Evolutionary conservation across 1,139 yeast species (phyloP).

Genomic region (Spathaspora sp.): DNA sequence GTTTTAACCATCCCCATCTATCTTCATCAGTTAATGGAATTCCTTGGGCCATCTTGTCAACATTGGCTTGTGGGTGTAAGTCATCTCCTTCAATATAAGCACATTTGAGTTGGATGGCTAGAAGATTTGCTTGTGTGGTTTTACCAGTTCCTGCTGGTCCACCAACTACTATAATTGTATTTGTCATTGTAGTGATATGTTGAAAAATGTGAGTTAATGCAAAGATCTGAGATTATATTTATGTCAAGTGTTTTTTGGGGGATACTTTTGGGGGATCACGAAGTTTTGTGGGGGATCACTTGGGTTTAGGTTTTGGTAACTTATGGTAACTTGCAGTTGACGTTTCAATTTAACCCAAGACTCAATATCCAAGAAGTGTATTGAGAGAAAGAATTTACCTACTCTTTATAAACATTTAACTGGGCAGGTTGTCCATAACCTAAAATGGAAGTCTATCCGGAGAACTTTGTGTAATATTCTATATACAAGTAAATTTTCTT

Average conservation of each 20-base stretch:
- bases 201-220: background rate
- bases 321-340: too few species aligned
- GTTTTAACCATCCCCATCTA: conserved; percentile 83
- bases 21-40: conserved; percentile 85
- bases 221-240: background rate
- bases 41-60: conserved; percentile 80
- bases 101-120: conserved; percentile 46
- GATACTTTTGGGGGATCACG: conserved; percentile 2
- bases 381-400: too few species aligned
- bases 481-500: background rate
- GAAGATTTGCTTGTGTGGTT: conserved; percentile 65
- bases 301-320: background rate
- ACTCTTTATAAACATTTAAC: too few species aligned
- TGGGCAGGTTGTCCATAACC: too few species aligned
- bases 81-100: conserved; percentile 83
- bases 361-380: too few species aligned
- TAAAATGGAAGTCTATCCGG: background rate
- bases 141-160: conserved; percentile 98
- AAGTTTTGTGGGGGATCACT: background rate
- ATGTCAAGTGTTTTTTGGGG: background rate
- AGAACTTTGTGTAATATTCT: background rate
- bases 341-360: too few species aligned
- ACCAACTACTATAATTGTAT: conserved; percentile 52
- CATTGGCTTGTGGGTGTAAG: conserved; percentile 70
- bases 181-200: conserved; percentile 2